phyloP scores from a whole-genome alignment of 306 rosid genomes.

The Casuarina equisetifolia region DNA sequence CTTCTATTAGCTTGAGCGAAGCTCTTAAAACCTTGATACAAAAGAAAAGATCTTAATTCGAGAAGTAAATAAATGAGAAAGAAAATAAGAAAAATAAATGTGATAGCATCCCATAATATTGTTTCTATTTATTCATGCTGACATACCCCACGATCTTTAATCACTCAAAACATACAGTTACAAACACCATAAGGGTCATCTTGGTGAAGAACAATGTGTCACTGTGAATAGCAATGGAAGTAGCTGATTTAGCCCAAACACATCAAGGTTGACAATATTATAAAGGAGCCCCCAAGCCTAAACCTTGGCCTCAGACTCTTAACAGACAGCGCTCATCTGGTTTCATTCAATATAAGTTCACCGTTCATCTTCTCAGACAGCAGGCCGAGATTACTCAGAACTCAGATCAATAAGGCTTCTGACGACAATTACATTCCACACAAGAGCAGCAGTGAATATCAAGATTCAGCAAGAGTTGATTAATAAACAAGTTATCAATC shows the following conservation, averaged over 20 bases:
- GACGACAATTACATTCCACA: background rate
- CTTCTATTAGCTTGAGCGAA: background rate
- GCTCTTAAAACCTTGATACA: background rate
- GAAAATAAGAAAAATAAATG: background rate
- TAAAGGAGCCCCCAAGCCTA: background rate
- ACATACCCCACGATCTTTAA: background rate
- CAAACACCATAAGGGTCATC: background rate
- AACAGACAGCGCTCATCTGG: background rate
- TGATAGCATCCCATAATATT: background rate
- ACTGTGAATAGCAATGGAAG: background rate
- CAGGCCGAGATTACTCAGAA: background rate
- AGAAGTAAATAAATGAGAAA: background rate
- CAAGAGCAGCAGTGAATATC: background rate
- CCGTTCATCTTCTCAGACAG: background rate
- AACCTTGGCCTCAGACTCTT: background rate
- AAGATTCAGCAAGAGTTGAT: background rate
- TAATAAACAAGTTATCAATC: background rate
- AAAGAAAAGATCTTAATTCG: background rate
- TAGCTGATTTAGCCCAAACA: background rate
- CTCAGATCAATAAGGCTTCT: background rate
- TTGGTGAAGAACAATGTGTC: background rate
- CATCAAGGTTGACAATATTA: background rate
- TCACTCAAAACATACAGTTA: background rate
- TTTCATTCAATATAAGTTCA: background rate
- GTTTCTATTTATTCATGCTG: background rate